These are phyloP conservation scores for Termitomyces sp. DNA, from an alignment of 768 basidiomycete genomes.

Conservation along the genomic window DNA sequence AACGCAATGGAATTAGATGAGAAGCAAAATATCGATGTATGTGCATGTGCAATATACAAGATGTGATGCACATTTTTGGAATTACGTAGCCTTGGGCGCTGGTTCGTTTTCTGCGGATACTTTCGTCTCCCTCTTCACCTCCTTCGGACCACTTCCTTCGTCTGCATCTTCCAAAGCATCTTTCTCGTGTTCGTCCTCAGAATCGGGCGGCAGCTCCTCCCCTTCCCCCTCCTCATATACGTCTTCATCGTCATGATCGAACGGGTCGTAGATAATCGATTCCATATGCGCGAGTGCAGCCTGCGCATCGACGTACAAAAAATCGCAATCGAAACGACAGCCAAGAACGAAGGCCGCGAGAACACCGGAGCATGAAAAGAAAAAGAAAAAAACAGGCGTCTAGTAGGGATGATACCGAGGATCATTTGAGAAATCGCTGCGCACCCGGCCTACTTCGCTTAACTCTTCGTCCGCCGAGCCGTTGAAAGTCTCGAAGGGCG, in stretches of 20 bases:
- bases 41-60: not conserved
- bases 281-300: constrained; percentile 80
- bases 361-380: not conserved
- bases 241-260: constrained; percentile 9
- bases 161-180: constrained; percentile 3
- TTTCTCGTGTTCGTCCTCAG: not conserved
- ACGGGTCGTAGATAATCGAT: constrained; percentile 66
- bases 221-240: constrained; percentile 2
- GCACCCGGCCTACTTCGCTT: constrained; percentile 88
- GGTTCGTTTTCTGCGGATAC: not conserved
- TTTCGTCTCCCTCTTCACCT: not conserved
- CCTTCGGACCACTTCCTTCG: not conserved
- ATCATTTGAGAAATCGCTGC: constrained; percentile 79
- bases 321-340: not conserved
- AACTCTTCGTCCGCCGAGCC: constrained; percentile 66
- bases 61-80: not conserved
- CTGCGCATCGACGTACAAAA: constrained; percentile 28
- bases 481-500: constrained; percentile 46
- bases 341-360: not conserved
- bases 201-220: constrained; percentile 5
- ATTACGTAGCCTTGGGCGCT: not conserved
- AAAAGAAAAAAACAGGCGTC: constrained; percentile 29
- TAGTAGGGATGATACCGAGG: constrained; percentile 84
- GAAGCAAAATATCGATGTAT: too few species aligned
- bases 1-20: not conserved